Evolutionary conservation across 208 protist genomes (phyloP).

Genomic region (Acanthamoeba sp.): DNA sequence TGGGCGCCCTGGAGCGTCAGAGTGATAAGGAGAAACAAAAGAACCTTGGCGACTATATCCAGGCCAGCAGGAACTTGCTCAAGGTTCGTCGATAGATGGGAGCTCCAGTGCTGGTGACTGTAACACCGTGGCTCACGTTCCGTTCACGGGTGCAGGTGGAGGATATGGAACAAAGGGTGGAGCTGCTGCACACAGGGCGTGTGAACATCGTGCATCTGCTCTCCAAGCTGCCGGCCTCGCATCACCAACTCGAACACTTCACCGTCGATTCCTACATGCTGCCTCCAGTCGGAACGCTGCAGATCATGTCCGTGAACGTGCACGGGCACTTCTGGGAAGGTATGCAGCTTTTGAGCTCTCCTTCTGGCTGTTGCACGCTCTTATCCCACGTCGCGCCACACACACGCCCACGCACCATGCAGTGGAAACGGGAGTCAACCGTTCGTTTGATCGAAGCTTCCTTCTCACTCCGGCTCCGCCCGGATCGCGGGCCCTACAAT

Average conservation of each 20-base stretch:
- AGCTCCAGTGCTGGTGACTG: not conserved
- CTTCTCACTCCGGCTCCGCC: slow-evolving; percentile 66
- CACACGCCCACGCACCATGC: not conserved
- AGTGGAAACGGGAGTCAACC: slow-evolving; percentile 71
- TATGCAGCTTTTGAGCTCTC: not conserved
- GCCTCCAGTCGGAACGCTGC: slow-evolving; percentile 16
- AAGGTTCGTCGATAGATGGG: slow-evolving; percentile 7
- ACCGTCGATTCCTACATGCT: slow-evolving; percentile 66
- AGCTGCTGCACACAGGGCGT: slow-evolving; percentile 55
- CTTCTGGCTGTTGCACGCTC: too few species aligned
- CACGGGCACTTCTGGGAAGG: slow-evolving; percentile 76
- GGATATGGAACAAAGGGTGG: slow-evolving; percentile 58
- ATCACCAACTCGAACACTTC: slow-evolving; percentile 50
- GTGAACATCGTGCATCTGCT: slow-evolving; percentile 70
- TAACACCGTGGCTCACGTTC: not conserved
- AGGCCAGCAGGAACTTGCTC: slow-evolving; percentile 59
- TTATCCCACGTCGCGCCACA: too few species aligned
- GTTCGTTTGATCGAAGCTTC: slow-evolving; percentile 72
- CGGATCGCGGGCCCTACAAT: slow-evolving; percentile 50
- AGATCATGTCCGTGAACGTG: slow-evolving; percentile 30
- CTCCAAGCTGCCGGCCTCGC: not conserved
- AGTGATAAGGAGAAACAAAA: slow-evolving; percentile 68
- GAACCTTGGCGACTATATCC: slow-evolving; percentile 34
- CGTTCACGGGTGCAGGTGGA: not conserved
- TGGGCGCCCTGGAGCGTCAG: not conserved